phyloP scores from a whole-genome alignment of 2,329 filamentous ascomycete species.

The Ilyonectria destructans region DNA sequence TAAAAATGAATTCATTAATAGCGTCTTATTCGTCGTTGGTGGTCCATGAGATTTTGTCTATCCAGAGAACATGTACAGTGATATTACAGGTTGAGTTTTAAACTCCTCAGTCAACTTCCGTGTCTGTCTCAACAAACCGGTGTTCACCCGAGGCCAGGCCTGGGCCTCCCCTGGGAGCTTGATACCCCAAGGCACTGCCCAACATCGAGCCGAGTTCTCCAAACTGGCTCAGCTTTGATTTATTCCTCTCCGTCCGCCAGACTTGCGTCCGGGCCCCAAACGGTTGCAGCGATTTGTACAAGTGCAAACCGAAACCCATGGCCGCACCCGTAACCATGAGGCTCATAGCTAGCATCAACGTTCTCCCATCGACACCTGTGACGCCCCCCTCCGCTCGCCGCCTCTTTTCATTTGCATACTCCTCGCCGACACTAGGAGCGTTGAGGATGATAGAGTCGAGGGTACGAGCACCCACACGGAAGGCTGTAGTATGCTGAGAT shows the following conservation, averaged over 20 bases:
- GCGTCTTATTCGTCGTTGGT: conserved; percentile 14
- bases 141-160: conserved; percentile 41
- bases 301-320: conserved; percentile 57
- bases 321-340: conserved; percentile 58
- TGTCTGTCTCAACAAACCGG: conserved; percentile 55
- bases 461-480: conserved; percentile 50
- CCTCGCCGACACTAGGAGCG: conserved; percentile 55
- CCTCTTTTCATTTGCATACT: conserved; percentile 57
- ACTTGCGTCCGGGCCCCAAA: conserved; percentile 63
- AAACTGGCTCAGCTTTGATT: conserved; percentile 59
- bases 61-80: conserved; percentile 39
- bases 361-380: conserved; percentile 54
- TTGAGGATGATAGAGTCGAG: conserved; percentile 56
- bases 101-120: conserved; percentile 54
- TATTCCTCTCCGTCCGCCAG: conserved; percentile 56
- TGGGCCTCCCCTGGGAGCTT: conserved; percentile 33
- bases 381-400: conserved; percentile 54
- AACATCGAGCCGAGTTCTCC: conserved; percentile 66
- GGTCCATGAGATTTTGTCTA: conserved; percentile 28
- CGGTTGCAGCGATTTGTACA: conserved; percentile 61
- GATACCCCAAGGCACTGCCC: conserved; percentile 52
- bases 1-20: conserved; percentile 36
- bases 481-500: conserved; percentile 39
- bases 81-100: conserved; percentile 22
- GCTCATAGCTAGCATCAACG: conserved; percentile 52